A percentile compares a stretch with the other conserved stretches of the same genome.
Evolutionary conservation across 768 basidiomycete species (phyloP).

Genomic region (Stropharia rugosoannulata): DNA sequence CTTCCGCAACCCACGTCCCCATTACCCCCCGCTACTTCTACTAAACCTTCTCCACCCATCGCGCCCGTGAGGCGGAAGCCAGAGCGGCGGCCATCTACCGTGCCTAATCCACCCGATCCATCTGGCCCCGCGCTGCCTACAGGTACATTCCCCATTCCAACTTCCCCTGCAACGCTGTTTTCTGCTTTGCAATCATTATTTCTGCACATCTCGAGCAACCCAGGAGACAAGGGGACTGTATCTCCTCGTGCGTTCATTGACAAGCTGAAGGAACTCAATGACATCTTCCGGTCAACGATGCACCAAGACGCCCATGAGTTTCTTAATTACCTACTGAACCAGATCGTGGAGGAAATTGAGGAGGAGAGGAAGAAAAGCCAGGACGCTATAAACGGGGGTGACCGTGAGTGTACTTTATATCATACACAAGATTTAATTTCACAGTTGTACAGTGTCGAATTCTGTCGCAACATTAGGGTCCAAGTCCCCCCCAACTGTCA

Average conservation of each 20-base stretch:
- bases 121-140: conserved; percentile 26
- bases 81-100: conserved; percentile 47
- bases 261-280: conserved; percentile 91
- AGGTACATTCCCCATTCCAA: conserved; percentile 46
- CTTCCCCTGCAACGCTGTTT: conserved; percentile 75
- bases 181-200: conserved; percentile 94
- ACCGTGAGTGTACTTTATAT: conserved; percentile 49
- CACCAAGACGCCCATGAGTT: conserved; percentile 99
- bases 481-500: conserved; percentile 35
- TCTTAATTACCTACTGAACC: conserved; percentile 90
- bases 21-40: conserved; percentile 20
- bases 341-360: conserved; percentile 91
- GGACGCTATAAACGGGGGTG: conserved; percentile 47
- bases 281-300: conserved; percentile 85
- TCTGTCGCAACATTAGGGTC: conserved; percentile 59
- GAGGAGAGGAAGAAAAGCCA: conserved; percentile 54
- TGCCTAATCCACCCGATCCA: conserved; percentile 21
- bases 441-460: conserved; percentile 47
- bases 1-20: conserved; percentile 32
- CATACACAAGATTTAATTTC: conserved; percentile 7
- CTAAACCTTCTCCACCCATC: conserved; percentile 32
- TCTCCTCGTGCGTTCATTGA: conserved; percentile 91
- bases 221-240: conserved; percentile 78
- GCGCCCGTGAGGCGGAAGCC: conserved; percentile 51
- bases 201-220: conserved; percentile 76